Evolutionary conservation across 768 basidiomycete genomes (phyloP), one percentile per base, ranked within the genome.

Genomic region (Pluteus cervinus): DNA sequence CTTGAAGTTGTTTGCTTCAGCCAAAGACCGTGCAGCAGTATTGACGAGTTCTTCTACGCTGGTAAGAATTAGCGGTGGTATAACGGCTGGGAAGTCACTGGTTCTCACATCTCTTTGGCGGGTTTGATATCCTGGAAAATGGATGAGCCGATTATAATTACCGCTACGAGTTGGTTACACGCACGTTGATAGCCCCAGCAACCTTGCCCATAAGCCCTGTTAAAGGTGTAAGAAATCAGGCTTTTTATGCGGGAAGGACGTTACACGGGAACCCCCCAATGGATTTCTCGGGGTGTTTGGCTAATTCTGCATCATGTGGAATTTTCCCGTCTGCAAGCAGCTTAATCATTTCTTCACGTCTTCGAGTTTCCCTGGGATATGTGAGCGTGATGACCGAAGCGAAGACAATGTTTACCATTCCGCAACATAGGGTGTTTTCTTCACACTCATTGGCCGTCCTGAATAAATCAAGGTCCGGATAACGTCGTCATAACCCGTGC

Each of bases 21-120:
- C 58, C 32, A 90, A 52, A 44, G 72, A 76, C 40, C 64, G 61
- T 11, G 77, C 77, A 0, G 89, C 89, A 7, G 76, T 82, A 7
- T 47, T 62, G 15, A 93, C 81, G 43, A 93, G 70, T 44, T 91
- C 86, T 36, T 93, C 89, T 34, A 94, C 77, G 56, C 84, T 86
- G 29, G 4, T 22, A 16, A 32, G 12, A 17, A 30, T 12, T 18
- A 26, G n/a, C 25, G 16, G n/a, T 26, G 20, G 43, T 24, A 45
- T 24, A 18, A 12, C n/a, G 55, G 29, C 18, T 33, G 4, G 7
- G 24, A 40, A 37, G 33, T 48, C 6, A 23, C 31, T 16, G 20
- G 30, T 18, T 39, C 79, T 56, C 48, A 86, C 84, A 93, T 93
- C 41, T 76, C 75, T 56, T 81, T 85, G 4, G 90, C 91, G 1